Base-by-base conservation (phyloP, 2,329 filamentous ascomycete genomes). In the Calonectria pseudoturangicola region DNA sequence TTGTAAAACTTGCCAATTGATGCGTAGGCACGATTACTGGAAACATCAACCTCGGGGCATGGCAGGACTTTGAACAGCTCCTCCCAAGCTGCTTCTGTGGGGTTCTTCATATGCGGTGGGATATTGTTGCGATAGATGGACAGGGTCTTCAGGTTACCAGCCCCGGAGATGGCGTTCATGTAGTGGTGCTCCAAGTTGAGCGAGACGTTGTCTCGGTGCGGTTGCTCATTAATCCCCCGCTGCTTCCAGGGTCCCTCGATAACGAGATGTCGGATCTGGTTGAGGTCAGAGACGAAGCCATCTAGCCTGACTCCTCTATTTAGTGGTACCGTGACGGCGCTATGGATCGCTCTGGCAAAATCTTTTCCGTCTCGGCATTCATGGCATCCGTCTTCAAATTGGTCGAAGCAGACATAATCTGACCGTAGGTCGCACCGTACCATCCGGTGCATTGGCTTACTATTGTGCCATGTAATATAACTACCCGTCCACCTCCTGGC, bases 221-320 rank as follows among this genome's bases (percentile, higher is more conserved):
- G 28, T 25, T 41, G n/a, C 16, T 39, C 12, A 15, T 51, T 36
- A 13, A 21, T 25, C 3, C 41, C 39, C 33, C 48, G 39, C 30
- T 45, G 65, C 30, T 66, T 66, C 63, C 63, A 66, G 21, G 63
- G 63, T 33, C 63, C 48, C 30, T 56, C 50, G 7, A 67, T 58
- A 9, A 56, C n/a, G 18, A 62, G 54, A 36, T 63, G 51, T 27
- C 43, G 28, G n/a, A 68, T 68, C 28, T 51, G 43, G 15, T 50
- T 63, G 13, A 68, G 50, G 27, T 12, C 25, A n/a, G 65, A 45
- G 27, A 67, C 25, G 21, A 58, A 56, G 16, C 43, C 18, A 21
- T 43, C 65, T 13, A 56, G 25, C 33, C 18, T 18, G 27, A 67
- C 16, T 18, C 51, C 63, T 12, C 30, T 58, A 39, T 48, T 36